Evolutionary conservation across 768 basidiomycete species (phyloP).

Genomic region (Scleroderma bovista): DNA sequence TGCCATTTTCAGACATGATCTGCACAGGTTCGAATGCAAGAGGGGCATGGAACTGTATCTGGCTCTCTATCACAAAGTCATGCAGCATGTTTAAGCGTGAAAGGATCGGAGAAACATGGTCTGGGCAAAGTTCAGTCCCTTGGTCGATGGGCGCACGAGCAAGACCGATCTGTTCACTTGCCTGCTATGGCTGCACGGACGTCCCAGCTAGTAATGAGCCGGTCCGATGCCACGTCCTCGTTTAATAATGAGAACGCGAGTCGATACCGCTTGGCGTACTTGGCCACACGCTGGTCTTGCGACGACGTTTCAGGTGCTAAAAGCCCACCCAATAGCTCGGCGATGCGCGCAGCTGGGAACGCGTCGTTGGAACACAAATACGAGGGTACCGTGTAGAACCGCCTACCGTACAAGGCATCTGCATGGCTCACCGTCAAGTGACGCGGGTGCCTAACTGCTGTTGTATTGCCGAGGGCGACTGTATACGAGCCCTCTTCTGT

Average conservation of each 20-base stretch:
- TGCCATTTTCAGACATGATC: conserved; percentile 28
- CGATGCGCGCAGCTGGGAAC: conserved; percentile 33
- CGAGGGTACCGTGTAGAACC: background rate
- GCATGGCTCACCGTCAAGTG: conserved; percentile 16
- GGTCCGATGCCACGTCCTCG: conserved; percentile 73
- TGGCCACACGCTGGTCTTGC: conserved; percentile 49
- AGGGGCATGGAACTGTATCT: conserved; percentile 89
- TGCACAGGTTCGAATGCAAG: conserved; percentile 67
- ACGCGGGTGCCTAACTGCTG: conserved; percentile 17
- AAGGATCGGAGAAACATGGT: conserved; percentile 62
- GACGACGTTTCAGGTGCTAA: conserved; percentile 42
- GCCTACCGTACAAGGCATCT: conserved; percentile 25
- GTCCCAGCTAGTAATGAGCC: conserved; percentile 65
- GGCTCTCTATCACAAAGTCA: conserved; percentile 92
- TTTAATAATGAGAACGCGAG: conserved; percentile 92
- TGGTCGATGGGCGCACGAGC: conserved; percentile 13
- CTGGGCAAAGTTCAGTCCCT: conserved; percentile 35
- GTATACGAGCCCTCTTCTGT: conserved; percentile 13
- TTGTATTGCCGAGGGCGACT: conserved; percentile 18
- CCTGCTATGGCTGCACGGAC: conserved; percentile 56
- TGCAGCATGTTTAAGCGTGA: conserved; percentile 60
- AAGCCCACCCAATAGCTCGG: conserved; percentile 34
- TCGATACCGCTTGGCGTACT: conserved; percentile 78
- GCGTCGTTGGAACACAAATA: conserved; percentile 12
- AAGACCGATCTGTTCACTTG: conserved; percentile 34